Percentiles rank a stretch among this genome's conserved stretches.
Conservation (phyloP, 2,329 filamentous ascomycete genomes). For the Ciborinia camelliae region DNA sequence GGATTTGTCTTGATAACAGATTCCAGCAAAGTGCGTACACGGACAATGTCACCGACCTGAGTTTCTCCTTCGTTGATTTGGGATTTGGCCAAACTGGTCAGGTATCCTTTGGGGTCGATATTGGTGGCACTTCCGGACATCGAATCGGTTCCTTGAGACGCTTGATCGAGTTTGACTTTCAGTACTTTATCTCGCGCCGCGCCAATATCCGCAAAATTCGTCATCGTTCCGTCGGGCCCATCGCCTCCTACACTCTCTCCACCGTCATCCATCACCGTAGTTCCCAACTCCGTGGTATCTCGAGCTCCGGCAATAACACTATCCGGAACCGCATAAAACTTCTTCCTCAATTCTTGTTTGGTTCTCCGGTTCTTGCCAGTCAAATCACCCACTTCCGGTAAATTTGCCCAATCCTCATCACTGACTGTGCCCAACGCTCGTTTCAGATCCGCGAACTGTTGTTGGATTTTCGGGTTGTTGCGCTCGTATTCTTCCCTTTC, state of each 20-base stretch:
- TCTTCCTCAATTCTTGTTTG: conserved; percentile 76
- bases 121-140: conserved; percentile 78
- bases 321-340: conserved; percentile 95
- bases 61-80: conserved; percentile 75
- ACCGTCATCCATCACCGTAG: conserved; percentile 82
- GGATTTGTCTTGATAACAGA: conserved; percentile 97
- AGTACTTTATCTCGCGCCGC: conserved; percentile 94
- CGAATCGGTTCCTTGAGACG: conserved; percentile 69
- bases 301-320: conserved; percentile 87
- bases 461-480: conserved; percentile 96
- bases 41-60: conserved; percentile 90
- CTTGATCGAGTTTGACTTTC: conserved; percentile 88
- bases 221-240: conserved; percentile 77
- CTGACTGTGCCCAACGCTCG: conserved; percentile 81
- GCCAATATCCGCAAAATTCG: conserved; percentile 96
- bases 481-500: conserved; percentile 94
- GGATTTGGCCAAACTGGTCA: conserved; percentile 84
- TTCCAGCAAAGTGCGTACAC: conserved; percentile 86
- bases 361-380: conserved; percentile 88
- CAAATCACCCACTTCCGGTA: conserved; percentile 94
- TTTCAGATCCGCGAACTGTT: conserved; percentile 96
- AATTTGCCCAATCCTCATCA: conserved; percentile 93
- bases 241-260: conserved; percentile 44
- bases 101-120: conserved; percentile 92
- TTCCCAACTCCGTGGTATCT: conserved; percentile 77